Percentiles rank a stretch among this genome's conserved stretches.
phyloP scores from a whole-genome alignment of 1,284 basidiomycete genomes.

The Porogramme epimiltina region DNA sequence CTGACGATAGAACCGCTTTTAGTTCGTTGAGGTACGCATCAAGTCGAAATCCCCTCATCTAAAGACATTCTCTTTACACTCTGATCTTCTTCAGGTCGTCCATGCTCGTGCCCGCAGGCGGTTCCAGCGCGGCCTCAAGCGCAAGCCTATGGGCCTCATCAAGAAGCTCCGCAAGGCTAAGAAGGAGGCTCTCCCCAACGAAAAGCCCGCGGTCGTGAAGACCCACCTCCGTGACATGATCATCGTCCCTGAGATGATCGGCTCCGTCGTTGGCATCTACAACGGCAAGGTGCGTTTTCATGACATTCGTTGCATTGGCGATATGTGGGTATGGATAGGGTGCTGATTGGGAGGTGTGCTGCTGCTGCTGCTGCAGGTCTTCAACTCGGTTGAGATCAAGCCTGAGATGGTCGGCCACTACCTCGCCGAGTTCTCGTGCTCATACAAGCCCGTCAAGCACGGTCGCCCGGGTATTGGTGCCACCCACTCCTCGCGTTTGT shows the following conservation, averaged over 20 bases:
- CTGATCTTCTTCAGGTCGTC: slow-evolving; percentile 67
- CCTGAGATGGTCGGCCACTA: slow-evolving; percentile 99
- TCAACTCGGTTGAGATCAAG: slow-evolving; percentile 98
- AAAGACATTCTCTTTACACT: not conserved
- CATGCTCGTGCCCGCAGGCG: slow-evolving; percentile 98
- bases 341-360: not conserved
- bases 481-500: slow-evolving; percentile 84
- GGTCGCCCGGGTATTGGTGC: slow-evolving; percentile 99
- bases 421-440: slow-evolving; percentile 93
- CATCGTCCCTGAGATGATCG: slow-evolving; percentile 99
- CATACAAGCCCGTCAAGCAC: slow-evolving; percentile 99
- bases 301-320: not conserved
- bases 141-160: slow-evolving; percentile 97
- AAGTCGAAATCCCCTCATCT: not conserved
- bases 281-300: slow-evolving; percentile 82
- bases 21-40: slow-evolving; percentile 75
- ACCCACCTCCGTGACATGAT: slow-evolving; percentile 99
- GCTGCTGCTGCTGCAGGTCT: too few species aligned
- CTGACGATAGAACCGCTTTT: slow-evolving; percentile 7
- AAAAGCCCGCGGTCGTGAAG: slow-evolving; percentile 98
- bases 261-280: slow-evolving; percentile 95
- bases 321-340: not conserved
- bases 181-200: slow-evolving; percentile 97
- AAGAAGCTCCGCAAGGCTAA: slow-evolving; percentile 99
- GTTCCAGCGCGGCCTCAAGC: slow-evolving; percentile 99